These are phyloP conservation scores for Diaporthe sp. DNA, from an alignment of 2,329 filamentous ascomycete genomes.

Conservation along the genomic window DNA sequence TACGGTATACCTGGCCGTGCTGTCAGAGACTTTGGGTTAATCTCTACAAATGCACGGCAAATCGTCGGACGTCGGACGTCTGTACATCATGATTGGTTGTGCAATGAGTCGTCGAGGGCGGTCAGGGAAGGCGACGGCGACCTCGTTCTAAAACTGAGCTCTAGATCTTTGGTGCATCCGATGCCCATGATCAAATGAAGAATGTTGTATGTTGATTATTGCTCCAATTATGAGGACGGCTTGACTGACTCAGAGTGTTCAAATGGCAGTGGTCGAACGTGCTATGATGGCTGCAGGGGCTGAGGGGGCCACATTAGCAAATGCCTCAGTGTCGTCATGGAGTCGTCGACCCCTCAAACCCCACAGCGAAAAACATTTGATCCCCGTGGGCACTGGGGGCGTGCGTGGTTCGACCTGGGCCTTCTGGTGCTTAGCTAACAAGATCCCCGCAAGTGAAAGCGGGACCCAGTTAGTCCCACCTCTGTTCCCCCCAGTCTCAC, in stretches of 20 bases:
- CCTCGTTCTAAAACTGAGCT: neutral
- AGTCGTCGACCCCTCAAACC: neutral
- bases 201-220: neutral
- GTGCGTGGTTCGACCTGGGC: neutral
- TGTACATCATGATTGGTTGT: neutral
- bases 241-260: neutral
- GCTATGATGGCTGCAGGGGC: neutral
- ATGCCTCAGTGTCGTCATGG: constrained; percentile 4
- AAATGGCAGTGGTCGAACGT: neutral
- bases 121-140: neutral
- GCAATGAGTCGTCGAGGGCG: neutral
- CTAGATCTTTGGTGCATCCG: neutral
- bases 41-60: neutral
- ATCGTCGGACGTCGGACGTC: neutral
- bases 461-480: neutral
- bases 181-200: neutral
- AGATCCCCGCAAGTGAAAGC: neutral
- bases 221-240: neutral
- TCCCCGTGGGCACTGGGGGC: neutral
- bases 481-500: neutral
- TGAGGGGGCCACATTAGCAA: neutral
- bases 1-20: neutral
- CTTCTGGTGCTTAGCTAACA: neutral
- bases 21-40: neutral
- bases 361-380: neutral